Base-by-base conservation (phyloP, 1,284 basidiomycete species). In the Marasmius sp. region DNA sequence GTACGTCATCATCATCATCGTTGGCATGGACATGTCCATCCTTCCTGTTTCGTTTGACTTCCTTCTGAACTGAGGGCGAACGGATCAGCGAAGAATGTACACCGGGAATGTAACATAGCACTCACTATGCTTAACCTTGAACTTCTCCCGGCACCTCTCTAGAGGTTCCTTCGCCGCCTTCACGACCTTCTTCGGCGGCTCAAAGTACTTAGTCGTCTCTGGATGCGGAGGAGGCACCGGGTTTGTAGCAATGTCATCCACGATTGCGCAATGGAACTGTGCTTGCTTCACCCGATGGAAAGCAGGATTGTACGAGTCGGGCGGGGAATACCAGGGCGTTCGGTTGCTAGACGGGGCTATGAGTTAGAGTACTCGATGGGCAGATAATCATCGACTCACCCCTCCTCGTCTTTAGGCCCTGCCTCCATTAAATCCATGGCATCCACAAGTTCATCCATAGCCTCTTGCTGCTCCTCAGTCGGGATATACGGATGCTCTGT, bases 281-380 rank as follows among this genome's bases (percentile, higher is more conserved):
- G 95, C 95, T 76, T 97, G 94, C 71, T 97, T 97, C 59, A 89
- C 84, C 43, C 95, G 89, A 71, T 98, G 96, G 36, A 97, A 84
- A 6, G 92, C 87, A 0, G 97, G 95, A 68, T 97, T 97, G 75
- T 87, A 97, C 0, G 93, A 93, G 2, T 88, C 77, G 1, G 82
- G 77, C 0, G 91, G 84, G 63, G 91, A 86, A 69, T 92, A 97
- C 93, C 94, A 98, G 3, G 87, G 80, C 12, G 70, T 69, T 10
- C 80, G 85, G 20, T 84, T 78, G 6, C 91, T 92, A 67, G 18
- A 61, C n/a, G 6, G 18, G 58, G 18, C 20, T 33, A 49, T 58
- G 59, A 54, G 38, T 49, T 27, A 3, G 6, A 10, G 48, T 50
- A 55, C 14, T 63, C 43, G 38, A 22, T 47, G 41, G 41, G 20